Evolutionary conservation across 345 rosid species (phyloP), one percentile per base, ranked within the genome.

Genomic region (Schrenkiella parvula): DNA sequence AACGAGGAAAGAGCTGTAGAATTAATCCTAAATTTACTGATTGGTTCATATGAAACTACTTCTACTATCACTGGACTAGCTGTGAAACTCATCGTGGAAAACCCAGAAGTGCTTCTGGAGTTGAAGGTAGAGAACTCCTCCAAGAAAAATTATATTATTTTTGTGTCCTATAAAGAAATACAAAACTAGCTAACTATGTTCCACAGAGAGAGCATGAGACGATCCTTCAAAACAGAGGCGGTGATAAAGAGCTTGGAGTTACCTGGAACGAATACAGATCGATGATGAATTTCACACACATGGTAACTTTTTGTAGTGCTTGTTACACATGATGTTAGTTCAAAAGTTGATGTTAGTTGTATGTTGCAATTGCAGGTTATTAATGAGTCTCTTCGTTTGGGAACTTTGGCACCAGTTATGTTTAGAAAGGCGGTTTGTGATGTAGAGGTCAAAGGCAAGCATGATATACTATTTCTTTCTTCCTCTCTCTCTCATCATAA

Each of bases 381-480:
- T 7, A 82, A 87, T 57, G 88, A 84, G 68, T 70, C 76, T 12
- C 54, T 81, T 6, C 76, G 86, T 44, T 65, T 86, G 15, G 73
- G 78, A 75, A 81, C 78, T 57, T 42, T 79, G 12, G 58, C 72
- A 14, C 84, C 82, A 3, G 70, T 43, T 41, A 64, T 80, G 41
- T 71, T 78, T 19, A 69, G 89, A 8, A 83, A 80, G 76, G 83
- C 50, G 2, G n/a, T n/a, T n/a, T n/a, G n/a, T n/a, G n/a, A n/a
- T n/a, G n/a, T n/a, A n/a, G n/a, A n/a, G n/a, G n/a, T n/a, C n/a
- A n/a, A n/a, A n/a, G n/a, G n/a, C n/a, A n/a, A n/a, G n/a, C n/a
- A n/a, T n/a, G n/a, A n/a, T n/a, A n/a, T n/a, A n/a, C n/a, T n/a
- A n/a, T n/a, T n/a, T n/a, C n/a, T n/a, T n/a, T n/a, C n/a, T n/a